A percentile compares a stretch with the other conserved stretches of the same genome.
phyloP scores from a whole-genome alignment of 108 stramenopile genomes.

The Aurantiochytrium sp. region DNA sequence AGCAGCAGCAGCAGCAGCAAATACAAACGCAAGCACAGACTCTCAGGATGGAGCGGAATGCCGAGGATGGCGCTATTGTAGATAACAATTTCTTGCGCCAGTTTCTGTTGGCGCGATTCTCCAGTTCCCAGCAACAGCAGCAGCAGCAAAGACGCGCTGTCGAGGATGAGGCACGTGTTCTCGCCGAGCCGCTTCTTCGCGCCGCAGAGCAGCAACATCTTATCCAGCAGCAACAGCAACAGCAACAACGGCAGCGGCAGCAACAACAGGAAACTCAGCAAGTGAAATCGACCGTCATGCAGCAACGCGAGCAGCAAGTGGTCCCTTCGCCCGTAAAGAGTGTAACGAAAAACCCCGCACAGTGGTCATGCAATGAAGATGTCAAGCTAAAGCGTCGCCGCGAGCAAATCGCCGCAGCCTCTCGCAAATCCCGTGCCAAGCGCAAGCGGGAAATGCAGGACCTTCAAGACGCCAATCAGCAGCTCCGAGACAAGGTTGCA shows the following conservation, averaged over 20 bases:
- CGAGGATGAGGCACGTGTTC: neutral
- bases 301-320: neutral
- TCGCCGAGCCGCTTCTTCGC: neutral
- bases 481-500: neutral
- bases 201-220: neutral
- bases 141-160: neutral
- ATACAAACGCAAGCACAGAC: neutral
- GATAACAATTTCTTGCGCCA: neutral
- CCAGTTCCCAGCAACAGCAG: neutral
- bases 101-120: neutral
- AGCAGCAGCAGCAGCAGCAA: neutral
- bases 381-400: neutral
- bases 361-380: neutral
- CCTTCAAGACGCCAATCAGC: neutral
- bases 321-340: neutral
- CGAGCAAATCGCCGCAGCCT: neutral
- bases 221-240: neutral
- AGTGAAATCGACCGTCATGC: neutral
- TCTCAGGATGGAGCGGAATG: neutral
- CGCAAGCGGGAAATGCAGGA: conserved; percentile 14
- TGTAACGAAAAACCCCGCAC: neutral
- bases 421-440: neutral
- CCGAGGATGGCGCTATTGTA: too few relatives aligned
- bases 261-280: neutral
- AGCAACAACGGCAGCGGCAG: neutral